A percentile compares a stretch with the other conserved stretches of the same genome.
Evolutionary conservation across 495 filamentous ascomycete species (phyloP).

Genomic region (Platismatia glauca): DNA sequence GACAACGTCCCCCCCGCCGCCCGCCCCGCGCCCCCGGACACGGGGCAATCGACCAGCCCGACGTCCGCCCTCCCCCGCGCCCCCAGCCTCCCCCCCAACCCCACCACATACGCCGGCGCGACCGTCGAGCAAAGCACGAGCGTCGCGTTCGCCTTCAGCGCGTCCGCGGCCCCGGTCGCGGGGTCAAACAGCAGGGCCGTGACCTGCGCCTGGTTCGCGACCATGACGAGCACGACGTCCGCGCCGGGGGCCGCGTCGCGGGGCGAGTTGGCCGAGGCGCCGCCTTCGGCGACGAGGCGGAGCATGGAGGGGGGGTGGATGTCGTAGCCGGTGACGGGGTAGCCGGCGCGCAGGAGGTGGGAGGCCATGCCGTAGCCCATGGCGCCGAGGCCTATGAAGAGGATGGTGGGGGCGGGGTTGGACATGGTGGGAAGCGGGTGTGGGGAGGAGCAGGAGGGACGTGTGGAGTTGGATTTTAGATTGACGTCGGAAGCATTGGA

Average conservation of each 20-base stretch:
- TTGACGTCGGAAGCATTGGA: neutral
- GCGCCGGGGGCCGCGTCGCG: conserved; percentile 52
- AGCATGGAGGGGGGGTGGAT: conserved; percentile 65
- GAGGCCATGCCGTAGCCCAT: conserved; percentile 88
- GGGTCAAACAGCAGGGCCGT: conserved; percentile 55
- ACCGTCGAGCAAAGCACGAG: conserved; percentile 71
- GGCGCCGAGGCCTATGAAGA: conserved; percentile 78
- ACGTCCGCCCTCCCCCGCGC: conserved; percentile 52
- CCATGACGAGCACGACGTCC: conserved; percentile 65
- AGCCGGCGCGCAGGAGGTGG: conserved; percentile 60
- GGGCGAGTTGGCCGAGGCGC: conserved; percentile 51
- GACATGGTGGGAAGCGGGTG: neutral
- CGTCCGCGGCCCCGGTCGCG: conserved; percentile 46
- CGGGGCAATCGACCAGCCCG: conserved; percentile 61
- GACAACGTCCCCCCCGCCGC: conserved; percentile 70
- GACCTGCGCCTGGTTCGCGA: conserved; percentile 64
- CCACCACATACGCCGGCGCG: conserved; percentile 54
- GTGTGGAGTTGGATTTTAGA: neutral
- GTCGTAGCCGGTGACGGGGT: conserved; percentile 65
- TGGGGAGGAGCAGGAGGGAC: neutral
- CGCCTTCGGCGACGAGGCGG: conserved; percentile 57
- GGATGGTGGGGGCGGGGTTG: conserved; percentile 29
- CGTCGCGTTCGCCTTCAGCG: conserved; percentile 44
- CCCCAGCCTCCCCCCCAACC: conserved; percentile 47
- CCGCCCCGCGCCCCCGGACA: conserved; percentile 66